Base-by-base conservation (phyloP, 2,329 filamentous ascomycete genomes). In the Fusarium anguioides region DNA sequence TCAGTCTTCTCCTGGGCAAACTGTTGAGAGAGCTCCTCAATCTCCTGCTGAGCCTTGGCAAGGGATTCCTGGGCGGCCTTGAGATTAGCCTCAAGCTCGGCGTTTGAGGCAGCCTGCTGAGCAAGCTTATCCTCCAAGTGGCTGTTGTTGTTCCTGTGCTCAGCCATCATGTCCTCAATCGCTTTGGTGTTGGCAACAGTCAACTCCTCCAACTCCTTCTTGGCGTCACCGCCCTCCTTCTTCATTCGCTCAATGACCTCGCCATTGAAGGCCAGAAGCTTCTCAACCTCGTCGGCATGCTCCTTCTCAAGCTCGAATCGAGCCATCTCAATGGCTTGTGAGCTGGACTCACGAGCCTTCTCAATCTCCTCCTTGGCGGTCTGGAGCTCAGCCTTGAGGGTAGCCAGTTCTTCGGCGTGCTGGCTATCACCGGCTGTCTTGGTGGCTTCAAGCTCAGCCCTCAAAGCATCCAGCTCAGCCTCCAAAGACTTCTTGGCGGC, bases 1-100 rank as follows among this genome's bases (percentile, higher is more conserved):
- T 84, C 84, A 79, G 88, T 87, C 80, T 88, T 88, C 66, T 86
- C 85, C 46, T 84, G 80, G 4, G 84, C 86, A 39, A 89, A 83
- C 69, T 84, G 81, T 69, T 84, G 83, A 54, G 82, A 81, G 64
- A 88, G 75, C 23, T 82, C 79, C 64, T 82, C 80, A 29, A 81
- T 74, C 67, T 88, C 86, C 26, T 78, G 76, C 64, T 85, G 78
- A 4, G 80, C 74, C 72, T 83, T 82, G 49, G 74, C 76, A 17
- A 86, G 76, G 20, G 81, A 77, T 33, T 79, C 78, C 66, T 83
- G 80, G 24, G 82, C 75, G 27, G 73, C 66, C 64, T 75, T 67
- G 36, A 84, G 70, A 20, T 79, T 74, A 14, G 75, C 59, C 52
- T 82, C 68, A 18, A 80, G 72, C 18, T 79, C 75, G 2, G 71